Percentiles rank a stretch among this genome's conserved stretches.
Evolutionary conservation across 129 eudicot genomes (phyloP).

Genomic region (Lactuca saligna): DNA sequence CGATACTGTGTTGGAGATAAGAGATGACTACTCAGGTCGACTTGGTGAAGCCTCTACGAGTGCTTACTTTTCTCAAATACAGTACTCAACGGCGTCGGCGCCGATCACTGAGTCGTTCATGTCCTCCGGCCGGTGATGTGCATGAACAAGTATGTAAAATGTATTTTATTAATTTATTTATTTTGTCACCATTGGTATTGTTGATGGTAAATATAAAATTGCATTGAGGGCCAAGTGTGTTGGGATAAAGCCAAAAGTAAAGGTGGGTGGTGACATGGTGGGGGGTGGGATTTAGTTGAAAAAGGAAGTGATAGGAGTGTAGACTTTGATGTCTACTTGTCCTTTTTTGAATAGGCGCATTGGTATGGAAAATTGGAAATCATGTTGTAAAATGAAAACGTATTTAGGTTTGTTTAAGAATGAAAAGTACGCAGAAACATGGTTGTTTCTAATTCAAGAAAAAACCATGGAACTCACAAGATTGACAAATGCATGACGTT

Average conservation of each 20-base stretch:
- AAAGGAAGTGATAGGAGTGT: background rate
- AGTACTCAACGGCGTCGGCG: constrained; percentile 26
- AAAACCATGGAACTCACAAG: too few relatives aligned
- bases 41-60: constrained; percentile 23
- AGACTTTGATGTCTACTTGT: background rate
- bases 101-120: constrained; percentile 25
- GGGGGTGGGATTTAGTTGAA: background rate
- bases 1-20: constrained; percentile 27
- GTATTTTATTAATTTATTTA: constrained; percentile 17
- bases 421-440: background rate
- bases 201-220: background rate
- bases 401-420: background rate
- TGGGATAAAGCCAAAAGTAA: background rate
- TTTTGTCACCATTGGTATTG: constrained; percentile 4
- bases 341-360: background rate
- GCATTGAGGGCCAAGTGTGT: background rate
- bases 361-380: background rate
- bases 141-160: background rate
- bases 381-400: background rate
- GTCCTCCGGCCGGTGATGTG: constrained; percentile 17
- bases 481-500: too few relatives aligned
- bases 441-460: background rate
- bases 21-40: constrained; percentile 32
- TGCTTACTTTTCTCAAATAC: constrained; percentile 32
- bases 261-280: background rate